phyloP scores from a whole-genome alignment of 2,329 filamentous ascomycete genomes.

The Aschersonia sp. region DNA sequence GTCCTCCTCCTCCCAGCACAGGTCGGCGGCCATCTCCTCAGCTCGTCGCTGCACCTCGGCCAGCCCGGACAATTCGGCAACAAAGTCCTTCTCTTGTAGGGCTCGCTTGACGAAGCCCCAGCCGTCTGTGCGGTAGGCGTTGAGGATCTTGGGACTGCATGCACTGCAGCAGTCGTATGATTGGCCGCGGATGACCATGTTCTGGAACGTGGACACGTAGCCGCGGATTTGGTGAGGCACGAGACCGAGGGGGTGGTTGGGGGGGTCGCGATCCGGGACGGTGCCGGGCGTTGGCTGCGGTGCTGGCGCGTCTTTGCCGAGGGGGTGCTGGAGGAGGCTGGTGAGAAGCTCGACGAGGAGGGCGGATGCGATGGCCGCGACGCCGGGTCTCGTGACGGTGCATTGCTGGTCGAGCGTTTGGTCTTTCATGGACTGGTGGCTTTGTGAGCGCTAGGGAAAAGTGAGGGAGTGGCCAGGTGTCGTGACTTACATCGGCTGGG shows the following conservation, averaged over 20 bases:
- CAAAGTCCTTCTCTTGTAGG: constrained; percentile 61
- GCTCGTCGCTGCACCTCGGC: constrained; percentile 54
- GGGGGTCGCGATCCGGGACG: constrained; percentile 38
- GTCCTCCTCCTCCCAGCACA: constrained; percentile 50
- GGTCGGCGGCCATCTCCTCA: constrained; percentile 32
- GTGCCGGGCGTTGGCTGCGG: constrained; percentile 26
- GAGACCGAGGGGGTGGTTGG: constrained; percentile 47
- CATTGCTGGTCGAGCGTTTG: constrained; percentile 96
- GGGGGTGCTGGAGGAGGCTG: constrained; percentile 75
- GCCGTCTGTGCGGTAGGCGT: constrained; percentile 50
- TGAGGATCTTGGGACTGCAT: constrained; percentile 57
- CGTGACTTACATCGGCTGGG: constrained; percentile 67
- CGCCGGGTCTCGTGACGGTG: constrained; percentile 86
- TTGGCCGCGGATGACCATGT: constrained; percentile 56
- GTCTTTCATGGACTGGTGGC: constrained; percentile 68
- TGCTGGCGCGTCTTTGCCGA: constrained; percentile 48
- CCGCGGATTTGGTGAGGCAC: constrained; percentile 73
- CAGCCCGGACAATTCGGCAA: constrained; percentile 61
- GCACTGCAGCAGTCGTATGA: constrained; percentile 74
- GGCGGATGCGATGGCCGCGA: constrained; percentile 84
- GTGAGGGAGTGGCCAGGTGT: neutral
- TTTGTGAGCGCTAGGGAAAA: neutral
- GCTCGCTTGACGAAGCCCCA: constrained; percentile 70
- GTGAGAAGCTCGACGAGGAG: constrained; percentile 82
- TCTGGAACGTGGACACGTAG: constrained; percentile 61